Conservation (phyloP, 2,329 filamentous ascomycete species). For the Lizonia empirigonia region DNA sequence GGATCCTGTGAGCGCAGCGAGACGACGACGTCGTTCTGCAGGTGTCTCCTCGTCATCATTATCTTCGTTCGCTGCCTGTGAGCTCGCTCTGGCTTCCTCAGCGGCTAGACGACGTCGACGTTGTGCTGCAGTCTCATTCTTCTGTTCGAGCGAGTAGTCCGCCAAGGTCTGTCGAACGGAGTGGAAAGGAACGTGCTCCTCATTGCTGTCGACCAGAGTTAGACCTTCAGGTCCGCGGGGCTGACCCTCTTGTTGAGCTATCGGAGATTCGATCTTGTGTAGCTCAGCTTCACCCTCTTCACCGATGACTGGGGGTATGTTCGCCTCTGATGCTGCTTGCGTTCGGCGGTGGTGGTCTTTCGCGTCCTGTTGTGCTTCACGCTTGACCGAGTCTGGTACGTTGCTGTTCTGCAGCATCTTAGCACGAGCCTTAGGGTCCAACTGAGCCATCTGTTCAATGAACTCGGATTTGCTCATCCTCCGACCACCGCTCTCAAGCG, state of each 20-base stretch:
- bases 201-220: constrained; percentile 53
- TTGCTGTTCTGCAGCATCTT: constrained; percentile 56
- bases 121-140: constrained; percentile 49
- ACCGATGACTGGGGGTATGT: constrained; percentile 40
- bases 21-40: constrained; percentile 27
- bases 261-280: constrained; percentile 38
- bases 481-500: constrained; percentile 71
- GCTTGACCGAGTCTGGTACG: constrained; percentile 55
- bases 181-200: constrained; percentile 56
- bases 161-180: constrained; percentile 48
- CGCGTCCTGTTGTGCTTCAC: constrained; percentile 52
- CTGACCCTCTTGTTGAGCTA: constrained; percentile 31
- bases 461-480: constrained; percentile 84
- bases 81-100: constrained; percentile 14
- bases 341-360: constrained; percentile 44
- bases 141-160: constrained; percentile 28
- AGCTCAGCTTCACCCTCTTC: constrained; percentile 43
- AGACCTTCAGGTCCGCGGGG: constrained; percentile 47
- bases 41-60: constrained; percentile 32
- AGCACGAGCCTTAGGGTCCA: constrained; percentile 69
- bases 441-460: constrained; percentile 71
- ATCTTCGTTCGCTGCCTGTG: constrained; percentile 8
- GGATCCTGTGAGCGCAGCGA: constrained; percentile 22
- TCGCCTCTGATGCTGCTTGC: constrained; percentile 34
- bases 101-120: constrained; percentile 51